Evolutionary conservation across 208 protist species (phyloP).

Genomic region (Crithidia acanthocephali): DNA sequence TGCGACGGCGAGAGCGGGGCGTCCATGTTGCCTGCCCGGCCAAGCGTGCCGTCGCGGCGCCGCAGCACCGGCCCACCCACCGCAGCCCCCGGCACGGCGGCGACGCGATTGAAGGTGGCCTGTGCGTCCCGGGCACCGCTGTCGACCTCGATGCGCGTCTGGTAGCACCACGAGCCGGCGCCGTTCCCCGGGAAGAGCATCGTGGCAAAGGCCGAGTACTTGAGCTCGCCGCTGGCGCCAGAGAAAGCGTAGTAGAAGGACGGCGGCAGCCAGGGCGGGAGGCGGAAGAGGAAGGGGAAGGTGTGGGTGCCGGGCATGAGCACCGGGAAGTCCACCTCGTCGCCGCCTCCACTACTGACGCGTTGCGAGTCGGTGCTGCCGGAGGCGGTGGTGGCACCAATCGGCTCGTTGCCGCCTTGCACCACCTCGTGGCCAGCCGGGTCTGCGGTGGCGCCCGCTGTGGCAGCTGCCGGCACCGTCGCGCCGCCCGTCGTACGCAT

Average conservation of each 20-base stretch:
- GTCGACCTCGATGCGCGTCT: slow-evolving; percentile 4
- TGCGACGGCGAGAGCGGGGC: slow-evolving; percentile 6
- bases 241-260: slow-evolving; percentile 61
- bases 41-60: slow-evolving; percentile 15
- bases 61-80: slow-evolving; percentile 21
- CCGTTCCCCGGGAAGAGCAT: slow-evolving; percentile 44
- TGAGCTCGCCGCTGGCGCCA: slow-evolving; percentile 43
- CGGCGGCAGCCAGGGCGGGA: slow-evolving; percentile 67
- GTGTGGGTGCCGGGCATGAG: slow-evolving; percentile 54
- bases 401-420: slow-evolving; percentile 21
- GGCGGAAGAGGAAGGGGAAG: slow-evolving; percentile 63
- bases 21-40: slow-evolving; percentile 21
- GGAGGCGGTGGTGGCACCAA: not conserved
- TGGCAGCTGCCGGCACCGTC: no score
- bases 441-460: not conserved
- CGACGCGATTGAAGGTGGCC: slow-evolving; percentile 4
- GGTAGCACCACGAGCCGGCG: slow-evolving; percentile 26
- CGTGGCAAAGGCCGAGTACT: slow-evolving; percentile 46
- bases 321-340: slow-evolving; percentile 31
- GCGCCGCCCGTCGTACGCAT: slow-evolving; percentile 20
- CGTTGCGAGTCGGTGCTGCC: not conserved
- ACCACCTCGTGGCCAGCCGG: not conserved
- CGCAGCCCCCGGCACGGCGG: not conserved
- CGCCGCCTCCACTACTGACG: not conserved
- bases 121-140: slow-evolving; percentile 3